Conservation (phyloP, 2,329 filamentous ascomycete species). For the Cylindrodendrum hubeiense region DNA sequence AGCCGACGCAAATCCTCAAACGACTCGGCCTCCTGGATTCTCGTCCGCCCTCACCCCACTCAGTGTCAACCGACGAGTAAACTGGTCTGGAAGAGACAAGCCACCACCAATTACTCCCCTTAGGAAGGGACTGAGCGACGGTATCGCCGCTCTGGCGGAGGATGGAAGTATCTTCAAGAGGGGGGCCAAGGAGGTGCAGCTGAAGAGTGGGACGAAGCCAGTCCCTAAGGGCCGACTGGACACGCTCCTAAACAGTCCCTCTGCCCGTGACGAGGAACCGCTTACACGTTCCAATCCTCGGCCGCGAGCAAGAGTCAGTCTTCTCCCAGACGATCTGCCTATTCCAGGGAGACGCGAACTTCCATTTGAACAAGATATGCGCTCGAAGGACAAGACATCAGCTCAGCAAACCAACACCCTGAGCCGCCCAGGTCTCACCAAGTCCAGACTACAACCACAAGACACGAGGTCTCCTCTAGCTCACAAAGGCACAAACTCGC, state of each 20-base stretch:
- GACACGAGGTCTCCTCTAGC: slow-evolving; percentile 30
- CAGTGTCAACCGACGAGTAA: slow-evolving; percentile 49
- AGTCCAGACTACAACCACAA: slow-evolving; percentile 26
- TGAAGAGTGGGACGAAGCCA: slow-evolving; percentile 7
- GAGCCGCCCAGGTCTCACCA: slow-evolving; percentile 11
- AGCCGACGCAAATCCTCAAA: slow-evolving; percentile 33
- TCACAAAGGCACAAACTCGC: slow-evolving; percentile 43
- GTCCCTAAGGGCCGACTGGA: slow-evolving; percentile 47
- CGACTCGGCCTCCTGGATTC: slow-evolving; percentile 31
- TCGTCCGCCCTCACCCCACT: slow-evolving; percentile 53
- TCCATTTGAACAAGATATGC: slow-evolving; percentile 48
- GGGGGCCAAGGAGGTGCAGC: slow-evolving; percentile 18
- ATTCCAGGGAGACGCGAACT: slow-evolving; percentile 57
- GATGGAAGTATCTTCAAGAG: slow-evolving; percentile 56
- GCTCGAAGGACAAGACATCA: slow-evolving; percentile 25
- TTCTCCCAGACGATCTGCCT: slow-evolving; percentile 39
- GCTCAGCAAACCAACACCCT: slow-evolving; percentile 25
- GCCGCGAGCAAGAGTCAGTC: slow-evolving; percentile 30
- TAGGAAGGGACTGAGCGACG: slow-evolving; percentile 47
- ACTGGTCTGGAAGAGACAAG: slow-evolving; percentile 40
- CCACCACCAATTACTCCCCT: slow-evolving; percentile 18
- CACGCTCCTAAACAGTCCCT: slow-evolving; percentile 49
- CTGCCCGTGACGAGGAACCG: slow-evolving; percentile 36
- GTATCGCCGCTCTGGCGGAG: slow-evolving; percentile 60
- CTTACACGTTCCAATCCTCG: slow-evolving; percentile 44